These are phyloP conservation scores for Podaxis sp. DNA, from an alignment of 768 basidiomycete genomes.

Conservation along the genomic window DNA sequence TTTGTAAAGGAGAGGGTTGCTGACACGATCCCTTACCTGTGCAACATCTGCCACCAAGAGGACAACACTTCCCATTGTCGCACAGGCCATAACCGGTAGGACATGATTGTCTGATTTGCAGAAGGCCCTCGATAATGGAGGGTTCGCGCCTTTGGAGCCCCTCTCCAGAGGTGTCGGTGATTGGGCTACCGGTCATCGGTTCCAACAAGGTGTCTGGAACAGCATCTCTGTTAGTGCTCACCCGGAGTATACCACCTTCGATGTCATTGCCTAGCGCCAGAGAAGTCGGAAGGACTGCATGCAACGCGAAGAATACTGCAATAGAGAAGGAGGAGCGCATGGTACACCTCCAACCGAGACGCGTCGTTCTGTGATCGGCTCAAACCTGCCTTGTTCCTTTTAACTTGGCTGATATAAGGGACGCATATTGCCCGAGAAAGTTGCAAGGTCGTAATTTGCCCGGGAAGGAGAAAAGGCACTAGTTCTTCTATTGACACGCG, in stretches of 20 bases:
- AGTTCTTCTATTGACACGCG: too few species aligned
- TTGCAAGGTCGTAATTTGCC: too few species aligned
- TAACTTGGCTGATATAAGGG: background rate
- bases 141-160: background rate
- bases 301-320: background rate
- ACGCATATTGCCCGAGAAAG: too few species aligned
- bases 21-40: background rate
- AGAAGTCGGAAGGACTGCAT: background rate
- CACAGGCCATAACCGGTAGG: conserved; percentile 2
- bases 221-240: background rate
- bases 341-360: background rate
- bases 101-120: conserved; percentile 4
- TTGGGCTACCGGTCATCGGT: background rate
- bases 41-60: conserved; percentile 7
- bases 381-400: background rate
- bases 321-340: background rate
- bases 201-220: background rate
- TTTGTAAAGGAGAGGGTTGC: background rate
- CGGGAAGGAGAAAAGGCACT: too few species aligned
- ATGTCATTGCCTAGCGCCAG: background rate
- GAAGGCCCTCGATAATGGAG: conserved; percentile 5
- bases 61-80: conserved; percentile 5
- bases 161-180: background rate
- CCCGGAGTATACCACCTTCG: background rate
- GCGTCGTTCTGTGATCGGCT: background rate